phyloP scores from a whole-genome alignment of 2,329 filamentous ascomycete species.

The Nothopassalora personata region DNA sequence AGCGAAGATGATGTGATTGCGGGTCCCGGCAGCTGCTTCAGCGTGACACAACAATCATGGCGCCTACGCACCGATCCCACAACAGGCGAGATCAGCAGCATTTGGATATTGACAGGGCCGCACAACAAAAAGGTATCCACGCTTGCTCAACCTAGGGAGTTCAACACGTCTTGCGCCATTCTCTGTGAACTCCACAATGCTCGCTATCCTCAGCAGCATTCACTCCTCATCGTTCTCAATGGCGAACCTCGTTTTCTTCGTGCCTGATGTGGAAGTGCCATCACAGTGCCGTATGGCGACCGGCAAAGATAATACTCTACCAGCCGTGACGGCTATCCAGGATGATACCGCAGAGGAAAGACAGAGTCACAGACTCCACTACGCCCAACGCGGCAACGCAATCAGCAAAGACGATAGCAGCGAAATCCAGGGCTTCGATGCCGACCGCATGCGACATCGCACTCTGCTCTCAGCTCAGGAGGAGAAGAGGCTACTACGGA shows the following conservation, averaged over 20 bases:
- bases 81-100: background rate
- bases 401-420: too few relatives aligned
- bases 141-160: background rate
- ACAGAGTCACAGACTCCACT: background rate
- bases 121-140: background rate
- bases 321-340: background rate
- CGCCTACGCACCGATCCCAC: background rate
- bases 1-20: background rate
- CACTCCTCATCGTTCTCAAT: background rate
- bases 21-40: background rate
- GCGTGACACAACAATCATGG: background rate
- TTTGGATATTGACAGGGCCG: background rate
- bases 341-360: background rate
- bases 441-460: background rate
- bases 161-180: background rate
- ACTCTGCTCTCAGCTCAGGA: conserved; percentile 32
- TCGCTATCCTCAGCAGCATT: background rate
- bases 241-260: background rate
- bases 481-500: conserved; percentile 42
- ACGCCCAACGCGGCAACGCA: background rate
- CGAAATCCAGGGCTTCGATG: background rate
- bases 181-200: background rate
- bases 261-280: background rate
- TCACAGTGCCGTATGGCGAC: background rate
- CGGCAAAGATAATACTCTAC: background rate